These are phyloP conservation scores for Acanthamoeba triangularis DNA, from an alignment of 208 protist species.

Conservation along the genomic window DNA sequence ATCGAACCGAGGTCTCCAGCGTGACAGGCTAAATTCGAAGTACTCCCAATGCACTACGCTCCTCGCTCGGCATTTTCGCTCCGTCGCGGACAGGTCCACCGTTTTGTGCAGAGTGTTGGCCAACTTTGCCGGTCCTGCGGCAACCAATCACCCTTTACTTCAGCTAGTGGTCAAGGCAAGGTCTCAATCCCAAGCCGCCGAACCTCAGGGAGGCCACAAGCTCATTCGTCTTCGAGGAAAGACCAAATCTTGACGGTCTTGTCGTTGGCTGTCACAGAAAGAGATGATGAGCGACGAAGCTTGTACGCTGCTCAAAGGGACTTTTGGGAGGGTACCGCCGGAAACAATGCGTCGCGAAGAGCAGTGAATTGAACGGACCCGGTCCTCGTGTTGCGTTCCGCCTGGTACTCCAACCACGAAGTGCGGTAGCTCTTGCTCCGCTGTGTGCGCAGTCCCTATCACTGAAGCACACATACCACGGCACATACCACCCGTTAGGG, in stretches of 20 bases:
- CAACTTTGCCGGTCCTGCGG: too few species aligned
- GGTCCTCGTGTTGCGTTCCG: constrained; percentile 28
- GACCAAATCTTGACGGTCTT: constrained; percentile 28
- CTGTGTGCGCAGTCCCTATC: not conserved
- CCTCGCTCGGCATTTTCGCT: too few species aligned
- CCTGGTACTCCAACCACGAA: not conserved
- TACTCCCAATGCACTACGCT: too few species aligned
- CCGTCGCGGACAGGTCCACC: too few species aligned
- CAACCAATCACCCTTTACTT: too few species aligned
- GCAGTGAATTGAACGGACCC: constrained; percentile 66
- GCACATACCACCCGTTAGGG: not conserved
- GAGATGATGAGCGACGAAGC: not conserved
- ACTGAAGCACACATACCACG: not conserved
- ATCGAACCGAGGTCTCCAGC: too few species aligned
- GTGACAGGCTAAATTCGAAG: too few species aligned
- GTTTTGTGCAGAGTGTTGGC: too few species aligned
- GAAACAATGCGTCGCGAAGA: constrained; percentile 45
- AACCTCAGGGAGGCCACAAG: too few species aligned
- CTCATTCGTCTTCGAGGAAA: constrained; percentile 23
- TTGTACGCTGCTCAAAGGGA: too few species aligned
- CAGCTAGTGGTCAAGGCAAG: too few species aligned
- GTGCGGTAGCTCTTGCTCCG: constrained; percentile 17
- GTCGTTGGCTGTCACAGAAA: not conserved
- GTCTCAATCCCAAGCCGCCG: too few species aligned
- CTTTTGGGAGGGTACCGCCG: not conserved